Evolutionary conservation across 2,329 filamentous ascomycete species (phyloP), one percentile per base, ranked within the genome.

Genomic region (Penicillium corylophilum): DNA sequence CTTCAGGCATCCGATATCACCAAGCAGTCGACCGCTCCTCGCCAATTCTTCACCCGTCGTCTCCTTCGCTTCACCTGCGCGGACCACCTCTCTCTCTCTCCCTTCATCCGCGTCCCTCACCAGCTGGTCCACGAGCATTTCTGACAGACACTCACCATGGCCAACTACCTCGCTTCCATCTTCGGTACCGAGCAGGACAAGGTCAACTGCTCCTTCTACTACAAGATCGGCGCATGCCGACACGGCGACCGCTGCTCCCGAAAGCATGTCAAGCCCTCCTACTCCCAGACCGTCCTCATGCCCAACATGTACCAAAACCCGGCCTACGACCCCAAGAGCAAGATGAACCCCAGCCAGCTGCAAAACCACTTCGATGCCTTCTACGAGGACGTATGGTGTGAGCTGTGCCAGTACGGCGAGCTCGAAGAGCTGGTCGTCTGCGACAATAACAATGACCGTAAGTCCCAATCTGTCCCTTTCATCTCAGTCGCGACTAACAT

Each of bases 171-270:
- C 74, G 94, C 94, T 68, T 96, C 91, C 72, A 99, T 99, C 79
- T 99, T 99, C 82, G 94, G 94, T 69, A 99, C 94, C 26, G 94
- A 99, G 82, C 94, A 97, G 76, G 94, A 99, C 86, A 99, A 93
- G 73, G 92, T 96, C 80, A 96, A 97, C 83, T 96, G 94, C 84
- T 94, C 89, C 51, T 99, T 99, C 84, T 99, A 99, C 85, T 92
- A 96, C 88, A 99, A 99, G 81, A 99, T 99, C 75, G 94, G 94
- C 72, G 94, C 94, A 48, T 99, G 94, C 81, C 88, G 94, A 57
- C 94, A 99, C 81, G 94, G 94, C 71, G 94, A 99, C 78, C 90
- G 94, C 69, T 99, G 94, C 82, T 95, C 89, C 56, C 87, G 94
- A 66, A 99, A 99, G 77, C 94, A 99, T 77, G 94, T 99, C 80